phyloP scores from a whole-genome alignment of 768 basidiomycete species.

The Lactarius vividus region DNA sequence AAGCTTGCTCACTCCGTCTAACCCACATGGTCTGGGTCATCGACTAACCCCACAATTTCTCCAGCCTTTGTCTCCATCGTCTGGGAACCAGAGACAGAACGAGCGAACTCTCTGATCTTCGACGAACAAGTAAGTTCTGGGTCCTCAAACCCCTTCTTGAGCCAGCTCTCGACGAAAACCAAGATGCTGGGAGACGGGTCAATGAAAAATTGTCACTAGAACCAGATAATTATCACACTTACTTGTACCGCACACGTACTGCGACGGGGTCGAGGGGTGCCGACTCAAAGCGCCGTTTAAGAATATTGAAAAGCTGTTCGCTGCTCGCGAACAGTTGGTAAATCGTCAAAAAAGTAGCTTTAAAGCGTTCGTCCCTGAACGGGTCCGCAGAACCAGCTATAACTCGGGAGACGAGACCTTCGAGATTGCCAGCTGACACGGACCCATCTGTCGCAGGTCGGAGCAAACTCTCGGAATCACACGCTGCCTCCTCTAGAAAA shows the following conservation, averaged over 20 bases:
- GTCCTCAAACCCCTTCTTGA: constrained; percentile 20
- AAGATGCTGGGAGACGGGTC: constrained; percentile 9
- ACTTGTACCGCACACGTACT: background rate
- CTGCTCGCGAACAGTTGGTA: constrained; percentile 15
- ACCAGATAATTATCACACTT: background rate
- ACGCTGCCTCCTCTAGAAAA: background rate
- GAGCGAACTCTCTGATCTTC: constrained; percentile 8
- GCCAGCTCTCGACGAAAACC: constrained; percentile 20
- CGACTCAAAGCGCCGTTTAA: constrained; percentile 16
- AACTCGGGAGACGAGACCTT: constrained; percentile 14
- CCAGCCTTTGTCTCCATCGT: constrained; percentile 14
- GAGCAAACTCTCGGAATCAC: constrained; percentile 10
- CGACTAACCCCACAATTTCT: constrained; percentile 2
- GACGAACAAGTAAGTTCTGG: constrained; percentile 6
- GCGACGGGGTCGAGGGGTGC: background rate
- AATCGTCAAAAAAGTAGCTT: constrained; percentile 8
- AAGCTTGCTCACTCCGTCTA: background rate
- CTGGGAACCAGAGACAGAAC: constrained; percentile 1
- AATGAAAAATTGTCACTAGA: background rate
- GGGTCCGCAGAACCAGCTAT: background rate
- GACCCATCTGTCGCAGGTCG: constrained; percentile 7
- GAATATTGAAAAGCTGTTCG: constrained; percentile 9
- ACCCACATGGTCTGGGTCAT: constrained; percentile 11
- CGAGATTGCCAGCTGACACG: constrained; percentile 18
- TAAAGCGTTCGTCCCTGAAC: background rate